These are phyloP conservation scores for Penicillium sp. DNA, from an alignment of 2,329 filamentous ascomycete species.

Conservation along the genomic window DNA sequence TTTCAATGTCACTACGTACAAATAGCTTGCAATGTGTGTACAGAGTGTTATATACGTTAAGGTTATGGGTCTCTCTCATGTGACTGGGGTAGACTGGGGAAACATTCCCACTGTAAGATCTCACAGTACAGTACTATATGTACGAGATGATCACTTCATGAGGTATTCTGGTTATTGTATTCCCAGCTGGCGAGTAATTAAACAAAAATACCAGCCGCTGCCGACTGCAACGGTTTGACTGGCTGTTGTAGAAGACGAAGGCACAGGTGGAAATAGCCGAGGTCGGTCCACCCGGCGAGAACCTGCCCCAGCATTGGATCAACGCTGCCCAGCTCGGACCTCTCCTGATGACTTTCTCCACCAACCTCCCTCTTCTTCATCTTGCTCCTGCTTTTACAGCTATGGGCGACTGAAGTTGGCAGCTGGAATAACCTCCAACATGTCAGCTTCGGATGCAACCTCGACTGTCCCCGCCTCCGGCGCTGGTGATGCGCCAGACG, in stretches of 20 bases:
- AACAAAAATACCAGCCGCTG: neutral
- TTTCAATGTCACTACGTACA: neutral
- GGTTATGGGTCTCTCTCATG: neutral
- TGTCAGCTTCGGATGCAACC: slow-evolving; percentile 26
- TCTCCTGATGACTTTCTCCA: slow-evolving; percentile 6
- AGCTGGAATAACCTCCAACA: slow-evolving; percentile 15
- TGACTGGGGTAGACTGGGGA: neutral
- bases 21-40: neutral
- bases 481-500: slow-evolving; percentile 12
- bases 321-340: neutral
- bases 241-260: neutral
- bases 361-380: neutral
- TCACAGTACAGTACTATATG: neutral
- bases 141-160: no score
- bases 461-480: slow-evolving; percentile 5
- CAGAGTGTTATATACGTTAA: neutral
- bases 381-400: neutral
- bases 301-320: neutral
- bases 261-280: slow-evolving; percentile 2
- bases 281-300: slow-evolving; percentile 7
- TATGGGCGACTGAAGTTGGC: slow-evolving; percentile 12
- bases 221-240: neutral
- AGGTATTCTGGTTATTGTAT: no score
- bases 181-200: no score
- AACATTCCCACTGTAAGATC: neutral